Percentiles rank a stretch among this genome's conserved stretches.
Conservation (phyloP, 129 eudicot species). For the Saposhnikovia divaricata region DNA sequence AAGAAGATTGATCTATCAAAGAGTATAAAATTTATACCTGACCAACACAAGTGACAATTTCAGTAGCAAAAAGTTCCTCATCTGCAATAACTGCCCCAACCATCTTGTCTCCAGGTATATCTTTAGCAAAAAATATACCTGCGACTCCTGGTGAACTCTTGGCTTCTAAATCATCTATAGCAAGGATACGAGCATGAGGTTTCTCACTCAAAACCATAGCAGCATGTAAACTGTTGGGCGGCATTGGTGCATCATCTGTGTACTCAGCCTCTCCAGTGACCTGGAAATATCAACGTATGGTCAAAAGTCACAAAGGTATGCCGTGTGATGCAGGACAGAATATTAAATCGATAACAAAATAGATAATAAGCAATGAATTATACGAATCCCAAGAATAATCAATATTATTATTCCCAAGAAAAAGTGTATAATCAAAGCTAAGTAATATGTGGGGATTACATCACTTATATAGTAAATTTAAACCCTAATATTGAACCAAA, state of each 20-base stretch:
- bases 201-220: slow-evolving; percentile 70
- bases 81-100: slow-evolving; percentile 66
- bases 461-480: too few species aligned
- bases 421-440: too few species aligned
- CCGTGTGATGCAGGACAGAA: too few species aligned
- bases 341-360: too few species aligned
- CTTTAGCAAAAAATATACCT: slow-evolving; percentile 77
- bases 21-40: slow-evolving; percentile 44
- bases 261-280: slow-evolving; percentile 99
- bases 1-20: not conserved
- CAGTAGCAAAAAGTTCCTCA: slow-evolving; percentile 88
- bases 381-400: too few species aligned
- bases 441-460: too few species aligned
- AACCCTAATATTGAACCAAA: too few species aligned
- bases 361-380: too few species aligned
- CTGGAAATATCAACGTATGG: slow-evolving; percentile 19
- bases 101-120: slow-evolving; percentile 62
- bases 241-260: slow-evolving; percentile 85
- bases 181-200: slow-evolving; percentile 87
- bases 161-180: slow-evolving; percentile 76
- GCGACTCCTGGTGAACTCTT: slow-evolving; percentile 75
- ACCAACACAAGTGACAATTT: slow-evolving; percentile 91
- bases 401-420: too few species aligned
- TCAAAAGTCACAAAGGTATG: not conserved
- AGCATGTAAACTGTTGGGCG: slow-evolving; percentile 83